Evolutionary conservation across 805 yeast genomes (phyloP).

Genomic region (Hanseniaspora mollemarum): DNA sequence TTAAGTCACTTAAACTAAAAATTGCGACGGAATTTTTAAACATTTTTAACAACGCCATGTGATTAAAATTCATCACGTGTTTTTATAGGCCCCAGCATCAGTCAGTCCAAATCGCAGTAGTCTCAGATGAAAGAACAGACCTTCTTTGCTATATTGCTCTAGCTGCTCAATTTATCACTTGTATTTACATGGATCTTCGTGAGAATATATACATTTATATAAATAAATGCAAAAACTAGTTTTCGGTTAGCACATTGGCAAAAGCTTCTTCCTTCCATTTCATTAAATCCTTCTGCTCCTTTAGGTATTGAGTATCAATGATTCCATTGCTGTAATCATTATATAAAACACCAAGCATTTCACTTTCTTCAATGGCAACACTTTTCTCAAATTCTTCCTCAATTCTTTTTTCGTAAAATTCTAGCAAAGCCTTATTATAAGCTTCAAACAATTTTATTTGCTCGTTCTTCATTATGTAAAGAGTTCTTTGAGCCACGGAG

Average conservation of each 20-base stretch:
- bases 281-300: slow-evolving; percentile 42
- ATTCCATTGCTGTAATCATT: slow-evolving; percentile 26
- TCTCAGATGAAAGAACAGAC: no score
- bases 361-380: slow-evolving; percentile 69
- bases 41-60: background rate
- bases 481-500: slow-evolving; percentile 64
- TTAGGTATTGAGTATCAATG: slow-evolving; percentile 12
- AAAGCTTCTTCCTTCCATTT: slow-evolving; percentile 9
- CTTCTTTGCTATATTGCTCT: background rate
- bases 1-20: background rate
- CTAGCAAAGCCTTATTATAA: slow-evolving; percentile 76
- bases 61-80: background rate
- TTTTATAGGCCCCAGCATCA: background rate
- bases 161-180: background rate
- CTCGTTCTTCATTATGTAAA: slow-evolving; percentile 39
- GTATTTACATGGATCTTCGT: background rate
- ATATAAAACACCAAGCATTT: slow-evolving; percentile 72
- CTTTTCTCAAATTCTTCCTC: slow-evolving; percentile 64
- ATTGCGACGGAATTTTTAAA: background rate
- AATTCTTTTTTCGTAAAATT: slow-evolving; percentile 78
- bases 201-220: no score
- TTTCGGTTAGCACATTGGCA: background rate
- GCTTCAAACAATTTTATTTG: slow-evolving; percentile 42
- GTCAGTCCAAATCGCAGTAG: no score
- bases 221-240: background rate